These are phyloP conservation scores for Escallonia herrerae DNA, from an alignment of 129 eudicot genomes.

Conservation along the genomic window DNA sequence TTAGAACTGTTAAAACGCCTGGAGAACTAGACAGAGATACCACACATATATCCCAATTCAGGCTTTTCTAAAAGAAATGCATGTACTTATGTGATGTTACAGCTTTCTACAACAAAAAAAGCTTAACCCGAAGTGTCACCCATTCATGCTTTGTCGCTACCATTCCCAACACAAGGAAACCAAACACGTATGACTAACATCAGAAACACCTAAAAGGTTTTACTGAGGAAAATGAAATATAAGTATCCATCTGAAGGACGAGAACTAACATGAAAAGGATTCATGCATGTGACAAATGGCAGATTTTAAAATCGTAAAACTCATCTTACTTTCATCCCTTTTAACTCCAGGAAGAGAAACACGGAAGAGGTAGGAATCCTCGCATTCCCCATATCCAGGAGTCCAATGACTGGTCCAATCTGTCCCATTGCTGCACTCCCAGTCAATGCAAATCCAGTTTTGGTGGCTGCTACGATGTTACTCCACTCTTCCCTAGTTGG, in stretches of 20 bases:
- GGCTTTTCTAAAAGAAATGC: too few species aligned
- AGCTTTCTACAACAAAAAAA: too few species aligned
- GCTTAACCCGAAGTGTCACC: too few species aligned
- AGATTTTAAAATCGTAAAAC: not conserved
- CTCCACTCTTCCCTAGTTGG: constrained; percentile 68
- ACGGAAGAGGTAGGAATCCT: constrained; percentile 70
- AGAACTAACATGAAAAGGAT: not conserved
- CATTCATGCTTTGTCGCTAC: too few species aligned
- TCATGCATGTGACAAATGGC: not conserved
- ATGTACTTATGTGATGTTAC: too few species aligned
- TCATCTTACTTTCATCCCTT: constrained; percentile 76
- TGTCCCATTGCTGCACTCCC: constrained; percentile 76
- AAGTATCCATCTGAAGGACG: not conserved
- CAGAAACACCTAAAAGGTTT: too few species aligned
- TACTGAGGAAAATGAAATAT: too few species aligned
- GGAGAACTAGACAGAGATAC: too few species aligned
- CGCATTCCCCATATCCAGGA: constrained; percentile 67
- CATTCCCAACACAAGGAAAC: too few species aligned
- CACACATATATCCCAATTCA: too few species aligned
- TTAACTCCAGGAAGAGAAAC: constrained; percentile 94
- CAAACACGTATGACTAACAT: too few species aligned
- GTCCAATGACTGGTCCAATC: constrained; percentile 65
- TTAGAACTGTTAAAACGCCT: too few species aligned
- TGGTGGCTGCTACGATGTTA: constrained; percentile 46
- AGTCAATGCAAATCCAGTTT: constrained; percentile 43